Base-by-base conservation (phyloP, 78 protist species). In the Pelomyxa schiedti region DNA sequence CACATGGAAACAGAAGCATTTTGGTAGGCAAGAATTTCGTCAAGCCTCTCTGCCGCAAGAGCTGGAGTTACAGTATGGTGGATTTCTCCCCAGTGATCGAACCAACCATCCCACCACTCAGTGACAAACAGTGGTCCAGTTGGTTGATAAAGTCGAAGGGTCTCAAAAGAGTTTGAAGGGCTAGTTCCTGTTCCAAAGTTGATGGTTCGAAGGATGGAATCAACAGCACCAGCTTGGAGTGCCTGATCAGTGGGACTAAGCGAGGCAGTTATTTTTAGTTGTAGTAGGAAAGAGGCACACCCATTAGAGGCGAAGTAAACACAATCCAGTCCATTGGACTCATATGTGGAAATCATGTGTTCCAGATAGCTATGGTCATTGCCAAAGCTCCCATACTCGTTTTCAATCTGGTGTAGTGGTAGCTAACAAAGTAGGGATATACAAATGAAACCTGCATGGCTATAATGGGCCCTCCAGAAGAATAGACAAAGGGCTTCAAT, bases 311-410 rank as follows among this genome's bases (percentile, higher is more conserved):
- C 16, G 58, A 47, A 47, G 32, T 24, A 16, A 16, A 47, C 58
- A 16, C 58, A 47, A 16, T 47, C 58, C 32, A 47, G 16, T 16
- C 58, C 58, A 16, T 16, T 24, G 58, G 32, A 16, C 32, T 16
- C 32, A 39, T 63, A 30, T 74, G 65, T 77, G 24, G 24, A 8
- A 65, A 36, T 3, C n/a, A 0, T 6, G 76, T 65, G 77, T 28
- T 69, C 42, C 32, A 47, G 58, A 16, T 47, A 47, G 58, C 16
- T 16, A 16, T 24, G 58, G 58, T 47, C 58, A 16, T 47, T 16
- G 0, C 76, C 75, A 35, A 40, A 79, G 69, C n/a, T 1, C 67
- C 77, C 83, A 39, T 8, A 79, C 72, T 79, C 83, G 58, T 77
- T 77, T n/a, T 77, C 81, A 7, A 77, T 37, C n/a, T n/a, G n/a